These are phyloP conservation scores for Phytopythium vexans DNA, from an alignment of 352 stramenopile genomes.

Conservation along the genomic window DNA sequence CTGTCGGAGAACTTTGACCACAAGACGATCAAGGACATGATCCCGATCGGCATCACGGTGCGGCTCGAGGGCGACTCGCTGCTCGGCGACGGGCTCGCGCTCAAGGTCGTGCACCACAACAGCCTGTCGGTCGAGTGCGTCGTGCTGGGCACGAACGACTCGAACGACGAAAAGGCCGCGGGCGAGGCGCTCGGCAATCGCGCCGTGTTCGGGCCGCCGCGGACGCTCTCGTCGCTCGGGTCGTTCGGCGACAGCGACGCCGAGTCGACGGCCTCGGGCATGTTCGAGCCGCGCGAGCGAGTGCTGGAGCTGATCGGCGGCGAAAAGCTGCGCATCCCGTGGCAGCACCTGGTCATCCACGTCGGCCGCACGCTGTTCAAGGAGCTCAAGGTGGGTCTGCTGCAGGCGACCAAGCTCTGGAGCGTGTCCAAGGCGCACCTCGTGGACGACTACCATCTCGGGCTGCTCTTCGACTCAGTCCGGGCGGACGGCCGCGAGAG, in stretches of 20 bases:
- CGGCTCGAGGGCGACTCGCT: constrained; percentile 75
- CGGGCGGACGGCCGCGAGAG: constrained; percentile 66
- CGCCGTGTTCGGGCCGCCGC: constrained; percentile 23
- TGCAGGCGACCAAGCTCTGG: constrained; percentile 82
- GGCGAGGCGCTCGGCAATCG: constrained; percentile 9
- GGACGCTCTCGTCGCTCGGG: constrained; percentile 29
- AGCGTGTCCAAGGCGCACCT: constrained; percentile 78
- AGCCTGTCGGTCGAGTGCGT: constrained; percentile 84
- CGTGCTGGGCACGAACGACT: constrained; percentile 51
- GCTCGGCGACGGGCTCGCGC: constrained; percentile 62
- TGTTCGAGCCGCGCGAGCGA: constrained; percentile 29
- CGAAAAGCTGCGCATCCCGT: constrained; percentile 82
- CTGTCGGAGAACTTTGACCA: constrained; percentile 89
- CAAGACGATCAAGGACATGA: constrained; percentile 89
- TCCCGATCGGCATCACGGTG: constrained; percentile 83
- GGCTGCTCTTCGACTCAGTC: constrained; percentile 75
- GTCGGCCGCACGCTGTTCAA: constrained; percentile 66
- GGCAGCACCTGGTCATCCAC: constrained; percentile 66
- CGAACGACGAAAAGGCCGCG: constrained; percentile 5
- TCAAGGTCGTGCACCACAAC: constrained; percentile 82
- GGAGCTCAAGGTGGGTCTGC: constrained; percentile 63
- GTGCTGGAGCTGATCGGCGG: constrained; percentile 79
- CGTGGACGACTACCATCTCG: constrained; percentile 82
- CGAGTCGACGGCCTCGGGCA: constrained; percentile 9
- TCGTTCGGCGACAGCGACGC: constrained; percentile 36